Conservation (phyloP, 768 basidiomycete species). For the Hygrophorus russula region DNA sequence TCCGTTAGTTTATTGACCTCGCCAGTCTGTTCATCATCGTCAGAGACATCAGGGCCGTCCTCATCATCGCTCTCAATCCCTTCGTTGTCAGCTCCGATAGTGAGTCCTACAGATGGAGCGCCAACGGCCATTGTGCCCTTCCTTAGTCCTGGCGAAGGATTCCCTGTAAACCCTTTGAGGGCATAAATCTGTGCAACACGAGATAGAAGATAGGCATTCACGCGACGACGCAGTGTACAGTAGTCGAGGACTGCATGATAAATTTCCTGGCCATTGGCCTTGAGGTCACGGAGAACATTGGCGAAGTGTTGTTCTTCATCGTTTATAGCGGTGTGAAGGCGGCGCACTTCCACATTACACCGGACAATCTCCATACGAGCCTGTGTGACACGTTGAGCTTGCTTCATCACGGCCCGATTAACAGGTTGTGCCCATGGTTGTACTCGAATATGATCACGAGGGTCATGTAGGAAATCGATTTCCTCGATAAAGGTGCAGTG, state of each 20-base stretch:
- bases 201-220: conserved; percentile 1
- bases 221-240: conserved; percentile 1
- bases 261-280: neutral
- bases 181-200: conserved; percentile 1
- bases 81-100: too few species aligned
- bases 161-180: conserved; percentile 4
- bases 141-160: neutral
- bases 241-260: conserved; percentile 2
- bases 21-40: too few species aligned
- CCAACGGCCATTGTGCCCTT: neutral
- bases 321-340: conserved; percentile 8
- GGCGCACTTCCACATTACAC: conserved; percentile 13
- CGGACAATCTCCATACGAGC: conserved; percentile 14
- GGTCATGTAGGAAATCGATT: conserved; percentile 18
- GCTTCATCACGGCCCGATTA: conserved; percentile 13
- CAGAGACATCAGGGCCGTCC: too few species aligned
- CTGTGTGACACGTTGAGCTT: conserved; percentile 9
- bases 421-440: conserved; percentile 16
- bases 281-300: neutral
- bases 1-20: too few species aligned
- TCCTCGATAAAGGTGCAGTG: conserved; percentile 19
- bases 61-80: too few species aligned
- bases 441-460: conserved; percentile 13
- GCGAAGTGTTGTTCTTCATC: conserved; percentile 4
- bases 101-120: neutral